Evolutionary conservation across 305 asterid genomes (phyloP).

Genomic region (Petunia hybrid): DNA sequence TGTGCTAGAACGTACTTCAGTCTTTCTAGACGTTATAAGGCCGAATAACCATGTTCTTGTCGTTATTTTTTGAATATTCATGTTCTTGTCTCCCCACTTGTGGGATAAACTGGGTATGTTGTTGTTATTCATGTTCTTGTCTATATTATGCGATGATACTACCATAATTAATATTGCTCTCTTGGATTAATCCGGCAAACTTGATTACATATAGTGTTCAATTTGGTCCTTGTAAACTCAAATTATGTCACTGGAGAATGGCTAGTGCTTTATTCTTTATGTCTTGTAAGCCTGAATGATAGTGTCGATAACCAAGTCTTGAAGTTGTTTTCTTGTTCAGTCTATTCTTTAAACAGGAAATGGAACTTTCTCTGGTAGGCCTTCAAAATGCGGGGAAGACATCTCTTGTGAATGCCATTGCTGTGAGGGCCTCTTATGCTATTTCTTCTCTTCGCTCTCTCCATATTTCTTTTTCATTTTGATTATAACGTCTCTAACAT

Average conservation of each 20-base stretch:
- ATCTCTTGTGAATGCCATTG: slow-evolving; percentile 84
- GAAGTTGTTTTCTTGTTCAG: slow-evolving; percentile 47
- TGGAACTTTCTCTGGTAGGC: slow-evolving; percentile 92
- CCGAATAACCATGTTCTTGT: background rate
- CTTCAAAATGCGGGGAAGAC: slow-evolving; percentile 96
- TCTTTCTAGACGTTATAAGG: background rate
- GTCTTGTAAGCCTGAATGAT: background rate
- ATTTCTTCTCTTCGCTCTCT: slow-evolving; percentile 24
- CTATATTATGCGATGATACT: background rate
- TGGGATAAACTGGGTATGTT: too few relatives aligned
- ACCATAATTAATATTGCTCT: background rate
- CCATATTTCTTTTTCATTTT: slow-evolving; percentile 6
- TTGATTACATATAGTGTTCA: slow-evolving; percentile 9
- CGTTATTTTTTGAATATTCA: too few relatives aligned
- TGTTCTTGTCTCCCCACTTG: too few relatives aligned
- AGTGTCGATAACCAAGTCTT: background rate
- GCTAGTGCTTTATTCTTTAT: slow-evolving; percentile 1
- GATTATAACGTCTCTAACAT: background rate
- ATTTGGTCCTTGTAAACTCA: background rate
- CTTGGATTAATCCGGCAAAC: slow-evolving; percentile 1
- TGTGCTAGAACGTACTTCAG: background rate
- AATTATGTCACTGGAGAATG: background rate
- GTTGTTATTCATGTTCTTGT: background rate
- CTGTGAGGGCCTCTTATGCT: slow-evolving; percentile 59
- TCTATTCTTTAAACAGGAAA: slow-evolving; percentile 93